phyloP scores from a whole-genome alignment of 1,139 yeast species.

The Suhomyces bolitotheri region DNA sequence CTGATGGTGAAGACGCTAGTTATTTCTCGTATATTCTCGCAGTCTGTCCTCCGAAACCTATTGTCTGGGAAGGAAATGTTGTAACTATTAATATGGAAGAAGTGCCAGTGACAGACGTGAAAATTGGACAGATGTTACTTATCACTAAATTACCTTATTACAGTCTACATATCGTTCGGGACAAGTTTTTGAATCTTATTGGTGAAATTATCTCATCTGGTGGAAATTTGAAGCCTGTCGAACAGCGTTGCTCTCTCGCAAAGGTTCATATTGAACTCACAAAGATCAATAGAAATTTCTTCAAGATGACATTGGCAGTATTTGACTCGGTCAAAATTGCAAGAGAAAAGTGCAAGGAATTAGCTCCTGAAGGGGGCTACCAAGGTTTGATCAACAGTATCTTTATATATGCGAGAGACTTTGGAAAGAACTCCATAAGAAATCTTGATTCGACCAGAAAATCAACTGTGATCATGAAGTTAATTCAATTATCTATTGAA shows the following conservation, averaged over 20 bases:
- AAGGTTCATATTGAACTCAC: conserved; percentile 75
- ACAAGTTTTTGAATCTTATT: conserved; percentile 51
- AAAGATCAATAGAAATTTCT: conserved; percentile 65
- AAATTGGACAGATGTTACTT: conserved; percentile 69
- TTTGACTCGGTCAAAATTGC: conserved; percentile 63
- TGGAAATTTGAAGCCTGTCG: conserved; percentile 43
- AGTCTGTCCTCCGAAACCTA: conserved; percentile 78
- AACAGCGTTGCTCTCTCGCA: conserved; percentile 70
- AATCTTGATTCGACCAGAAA: conserved; percentile 66
- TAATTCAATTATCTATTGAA: conserved; percentile 76
- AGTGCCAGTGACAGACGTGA: conserved; percentile 50
- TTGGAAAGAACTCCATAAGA: conserved; percentile 71
- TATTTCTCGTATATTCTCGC: conserved; percentile 67
- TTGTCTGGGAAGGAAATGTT: conserved; percentile 88
- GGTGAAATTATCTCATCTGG: conserved; percentile 53
- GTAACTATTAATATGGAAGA: conserved; percentile 54
- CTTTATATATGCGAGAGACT: conserved; percentile 80
- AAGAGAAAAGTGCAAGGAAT: conserved; percentile 42
- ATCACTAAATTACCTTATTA: conserved; percentile 52
- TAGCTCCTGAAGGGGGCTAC: conserved; percentile 48
- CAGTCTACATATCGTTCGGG: conserved; percentile 37
- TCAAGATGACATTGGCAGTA: conserved; percentile 66
- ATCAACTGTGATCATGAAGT: conserved; percentile 67
- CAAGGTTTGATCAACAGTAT: conserved; percentile 78
- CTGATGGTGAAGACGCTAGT: conserved; percentile 22